A percentile compares a stretch with the other conserved stretches of the same genome.
phyloP scores from a whole-genome alignment of 164 flowering plant genomes.

The Vitis amurensis region DNA sequence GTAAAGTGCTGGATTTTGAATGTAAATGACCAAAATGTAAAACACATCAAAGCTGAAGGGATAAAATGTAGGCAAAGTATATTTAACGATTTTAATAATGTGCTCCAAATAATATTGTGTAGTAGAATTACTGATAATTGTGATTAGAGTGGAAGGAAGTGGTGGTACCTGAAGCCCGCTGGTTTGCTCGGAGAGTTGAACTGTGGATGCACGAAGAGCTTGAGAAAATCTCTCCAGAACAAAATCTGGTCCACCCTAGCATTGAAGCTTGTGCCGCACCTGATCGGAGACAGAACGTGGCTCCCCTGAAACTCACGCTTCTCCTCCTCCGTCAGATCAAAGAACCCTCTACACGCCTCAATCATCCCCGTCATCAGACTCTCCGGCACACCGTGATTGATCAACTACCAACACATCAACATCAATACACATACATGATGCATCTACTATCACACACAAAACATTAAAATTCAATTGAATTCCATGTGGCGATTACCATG shows the following conservation, averaged over 20 bases:
- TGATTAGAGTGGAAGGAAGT: too few species aligned
- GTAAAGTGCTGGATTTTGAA: too few species aligned
- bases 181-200: conserved; percentile 59
- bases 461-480: too few species aligned
- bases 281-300: conserved; percentile 47
- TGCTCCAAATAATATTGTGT: neutral
- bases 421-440: too few species aligned
- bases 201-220: conserved; percentile 59
- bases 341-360: conserved; percentile 39
- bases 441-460: too few species aligned
- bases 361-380: conserved; percentile 34
- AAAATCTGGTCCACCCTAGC: conserved; percentile 35
- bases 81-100: too few species aligned
- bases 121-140: too few species aligned
- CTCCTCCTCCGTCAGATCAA: conserved; percentile 58
- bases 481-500: conserved; percentile 38
- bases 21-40: too few species aligned
- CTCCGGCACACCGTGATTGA: conserved; percentile 72
- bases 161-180: conserved; percentile 43
- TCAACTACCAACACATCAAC: conserved; percentile 32
- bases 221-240: conserved; percentile 81
- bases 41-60: too few species aligned
- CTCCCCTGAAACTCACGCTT: conserved; percentile 41
- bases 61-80: too few species aligned
- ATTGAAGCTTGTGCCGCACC: conserved; percentile 73